Evolutionary conservation across 2,329 filamentous ascomycete genomes (phyloP).

Genomic region (Didymellaceae sp.): DNA sequence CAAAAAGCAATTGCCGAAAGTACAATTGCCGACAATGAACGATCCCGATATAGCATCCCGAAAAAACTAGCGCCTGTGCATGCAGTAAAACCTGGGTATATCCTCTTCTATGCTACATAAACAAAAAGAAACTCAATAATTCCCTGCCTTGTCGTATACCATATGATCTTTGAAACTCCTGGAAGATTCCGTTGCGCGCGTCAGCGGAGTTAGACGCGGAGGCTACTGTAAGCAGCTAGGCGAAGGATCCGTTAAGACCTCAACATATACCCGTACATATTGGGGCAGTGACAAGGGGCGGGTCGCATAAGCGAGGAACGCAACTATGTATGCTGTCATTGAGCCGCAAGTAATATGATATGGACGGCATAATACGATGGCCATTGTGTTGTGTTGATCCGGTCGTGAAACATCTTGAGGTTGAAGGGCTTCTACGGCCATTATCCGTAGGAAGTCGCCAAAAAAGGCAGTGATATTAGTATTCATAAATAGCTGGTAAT

Average conservation of each 20-base stretch:
- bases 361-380: background rate
- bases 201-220: background rate
- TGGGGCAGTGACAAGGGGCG: conserved; percentile 2
- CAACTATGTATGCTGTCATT: background rate
- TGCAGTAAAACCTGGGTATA: conserved; percentile 9
- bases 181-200: background rate
- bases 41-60: no score
- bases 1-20: background rate
- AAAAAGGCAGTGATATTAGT: background rate
- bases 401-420: background rate
- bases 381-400: background rate
- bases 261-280: background rate
- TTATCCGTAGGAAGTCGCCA: no score
- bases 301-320: background rate
- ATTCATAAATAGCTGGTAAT: background rate
- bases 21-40: no score
- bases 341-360: background rate
- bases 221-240: background rate
- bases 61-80: no score
- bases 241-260: background rate
- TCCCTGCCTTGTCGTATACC: no score
- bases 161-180: background rate
- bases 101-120: background rate
- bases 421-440: no score
- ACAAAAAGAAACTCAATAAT: background rate